Evolutionary conservation across 257 asterid genomes (phyloP), one percentile per base, ranked within the genome.

Genomic region (Cynanchum wilfordii): DNA sequence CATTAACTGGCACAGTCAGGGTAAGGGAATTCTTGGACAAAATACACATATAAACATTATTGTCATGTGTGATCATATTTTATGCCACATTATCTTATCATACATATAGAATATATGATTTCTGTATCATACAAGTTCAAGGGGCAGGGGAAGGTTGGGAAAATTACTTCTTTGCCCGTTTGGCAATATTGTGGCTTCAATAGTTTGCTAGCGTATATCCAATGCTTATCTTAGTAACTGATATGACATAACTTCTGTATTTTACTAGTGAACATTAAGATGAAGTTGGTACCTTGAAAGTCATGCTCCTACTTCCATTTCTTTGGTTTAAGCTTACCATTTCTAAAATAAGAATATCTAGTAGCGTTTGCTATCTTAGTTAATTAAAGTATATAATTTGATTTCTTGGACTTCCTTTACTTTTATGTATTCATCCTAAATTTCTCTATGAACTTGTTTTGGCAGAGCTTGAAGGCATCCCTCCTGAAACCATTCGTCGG

Each of bases 381-480:
- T 64, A 4, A 17, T 62, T 15, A 15, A 24, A 13, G 10, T 63
- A 5, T 63, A 17, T 24, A 42, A 7, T 49, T 22, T 33, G 47
- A 25, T 44, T 27, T 55, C 29, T 17, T 11, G 54, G 63, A 27
- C 52, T 29, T 38, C 25, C 17, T 13, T 33, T 15, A 27, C 13
- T 13, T n/a, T n/a, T n/a, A n/a, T n/a, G n/a, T 56, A 47, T 44
- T 27, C 49, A 75, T 68, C 40, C 57, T 57, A 10, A 58, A 15
- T 9, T 74, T 42, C 7, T 40, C 40, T 59, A 2, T 45, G 36
- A 50, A 52, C 17, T 6, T 69, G 70, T 72, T 65, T 79, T 70
- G 54, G 72, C 91, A 93, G 98, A 93, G 87, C 95, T 93, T 84
- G 85, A 89, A 4, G 89, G 95, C 63, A 82, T 93, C 64, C 91